Evolutionary conservation across 768 basidiomycete genomes (phyloP).

Genomic region (Lactarius deliciosus): DNA sequence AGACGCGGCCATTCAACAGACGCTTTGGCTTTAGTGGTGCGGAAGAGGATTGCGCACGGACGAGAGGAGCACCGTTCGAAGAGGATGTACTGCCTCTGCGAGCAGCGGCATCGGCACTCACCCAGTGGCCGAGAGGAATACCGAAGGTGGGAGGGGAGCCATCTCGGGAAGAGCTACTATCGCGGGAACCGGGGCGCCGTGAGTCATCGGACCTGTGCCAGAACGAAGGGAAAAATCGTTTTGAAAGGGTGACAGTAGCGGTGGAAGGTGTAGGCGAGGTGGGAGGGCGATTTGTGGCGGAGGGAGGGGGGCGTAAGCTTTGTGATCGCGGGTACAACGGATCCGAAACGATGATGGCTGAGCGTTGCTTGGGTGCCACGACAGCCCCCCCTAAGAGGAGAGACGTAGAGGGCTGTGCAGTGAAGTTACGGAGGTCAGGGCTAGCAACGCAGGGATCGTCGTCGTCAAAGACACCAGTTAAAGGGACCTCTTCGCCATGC

Average conservation of each 20-base stretch:
- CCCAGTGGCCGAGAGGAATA: slow-evolving; percentile 21
- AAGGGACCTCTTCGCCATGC: slow-evolving; percentile 44
- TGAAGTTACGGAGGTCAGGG: slow-evolving; percentile 30
- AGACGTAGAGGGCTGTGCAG: slow-evolving; percentile 20
- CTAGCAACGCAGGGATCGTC: slow-evolving; percentile 32
- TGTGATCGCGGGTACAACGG: neutral
- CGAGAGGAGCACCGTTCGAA: slow-evolving; percentile 1
- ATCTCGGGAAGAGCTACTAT: slow-evolving; percentile 57
- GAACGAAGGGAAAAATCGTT: slow-evolving; percentile 28
- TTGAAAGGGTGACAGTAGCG: slow-evolving; percentile 23
- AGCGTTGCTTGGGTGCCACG: slow-evolving; percentile 3
- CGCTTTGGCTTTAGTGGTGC: slow-evolving; percentile 32
- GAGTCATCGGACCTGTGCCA: slow-evolving; percentile 36
- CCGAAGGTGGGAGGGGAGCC: slow-evolving; percentile 15
- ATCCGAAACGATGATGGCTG: neutral
- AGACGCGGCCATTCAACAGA: slow-evolving; percentile 83
- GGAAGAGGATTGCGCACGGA: slow-evolving; percentile 3
- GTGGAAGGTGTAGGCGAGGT: slow-evolving; percentile 21
- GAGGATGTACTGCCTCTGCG: slow-evolving; percentile 1
- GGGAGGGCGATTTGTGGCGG: slow-evolving; percentile 7
- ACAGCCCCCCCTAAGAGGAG: slow-evolving; percentile 27
- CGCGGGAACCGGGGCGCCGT: slow-evolving; percentile 55
- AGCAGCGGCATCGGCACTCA: slow-evolving; percentile 7
- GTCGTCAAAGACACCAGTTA: slow-evolving; percentile 35
- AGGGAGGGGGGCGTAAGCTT: neutral